Evolutionary conservation across 441 rosid species (phyloP), one percentile per base, ranked within the genome.

Genomic region (Populus hybrid): DNA sequence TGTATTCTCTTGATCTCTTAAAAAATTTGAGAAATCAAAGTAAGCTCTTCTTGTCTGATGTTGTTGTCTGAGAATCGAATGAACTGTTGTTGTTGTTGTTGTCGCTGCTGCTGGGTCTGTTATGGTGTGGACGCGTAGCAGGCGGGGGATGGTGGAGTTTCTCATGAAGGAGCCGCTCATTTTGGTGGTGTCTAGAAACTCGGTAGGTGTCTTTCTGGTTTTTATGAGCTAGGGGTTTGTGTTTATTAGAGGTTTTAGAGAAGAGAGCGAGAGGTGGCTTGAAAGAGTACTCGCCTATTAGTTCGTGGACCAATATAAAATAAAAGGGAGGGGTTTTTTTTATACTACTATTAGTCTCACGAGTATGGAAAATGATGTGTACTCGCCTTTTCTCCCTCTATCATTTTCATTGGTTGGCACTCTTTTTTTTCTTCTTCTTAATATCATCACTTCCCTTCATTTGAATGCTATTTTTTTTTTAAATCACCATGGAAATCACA

Each of bases 141-240:
- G 69, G 33, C 75, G 83, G 18, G 42, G 70, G 38, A 86, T n/a
- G 75, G 72, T 83, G 1, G 76, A 79, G 66, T 81, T 80, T 66
- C 86, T 77, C 74, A 78, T 75, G 74, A 85, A 79, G n/a, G 80
- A 79, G 35, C 80, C 86, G 72, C 85, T 77, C 93, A 90, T 90
- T 66, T 68, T 86, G 53, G 21, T 3, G 9, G 14, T 1, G 29
- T 9, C 65, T 7, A 7, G 24, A 33, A 16, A 29, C 35, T 1
- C 31, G 23, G 68, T 4, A 7, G 68, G 29, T 64, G 68, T 24
- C 68, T 24, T 9, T 23, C 26, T 64, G 33, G 26, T 64, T 64
- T 64, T 24, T n/a, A 18, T 14, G 9, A 24, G 16, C 10, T 69
- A 36, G 72, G 72, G 72, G 56, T 68, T 69, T 56, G 71, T 5